Conservation (phyloP, 306 rosid genomes). For the Trifolium fragiferum region DNA sequence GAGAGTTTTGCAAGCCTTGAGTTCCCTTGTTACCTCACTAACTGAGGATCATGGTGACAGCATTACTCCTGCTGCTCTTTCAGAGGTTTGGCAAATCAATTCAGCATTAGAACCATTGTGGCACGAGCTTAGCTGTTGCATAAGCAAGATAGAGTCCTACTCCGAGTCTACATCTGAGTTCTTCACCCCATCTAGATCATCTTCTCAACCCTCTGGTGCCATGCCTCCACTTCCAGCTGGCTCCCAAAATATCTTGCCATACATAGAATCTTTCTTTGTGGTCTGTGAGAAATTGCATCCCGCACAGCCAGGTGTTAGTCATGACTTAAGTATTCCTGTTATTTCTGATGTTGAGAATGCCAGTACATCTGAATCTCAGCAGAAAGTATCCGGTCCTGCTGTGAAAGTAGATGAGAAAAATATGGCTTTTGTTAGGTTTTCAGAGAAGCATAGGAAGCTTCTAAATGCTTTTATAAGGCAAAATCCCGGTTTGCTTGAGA, state of each 20-base stretch:
- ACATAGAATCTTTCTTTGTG: slow-evolving; percentile 97
- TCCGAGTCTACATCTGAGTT: slow-evolving; percentile 75
- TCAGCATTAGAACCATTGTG: slow-evolving; percentile 93
- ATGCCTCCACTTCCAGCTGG: slow-evolving; percentile 94
- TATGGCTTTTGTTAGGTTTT: slow-evolving; percentile 77
- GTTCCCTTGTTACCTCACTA: slow-evolving; percentile 76
- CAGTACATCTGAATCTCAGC: slow-evolving; percentile 64
- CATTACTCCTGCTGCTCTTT: slow-evolving; percentile 58
- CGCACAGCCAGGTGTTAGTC: slow-evolving; percentile 69
- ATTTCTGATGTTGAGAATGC: slow-evolving; percentile 78
- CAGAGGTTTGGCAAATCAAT: slow-evolving; percentile 85
- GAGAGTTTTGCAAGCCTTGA: slow-evolving; percentile 96
- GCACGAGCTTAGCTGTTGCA: slow-evolving; percentile 93
- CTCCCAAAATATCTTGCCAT: slow-evolving; percentile 94
- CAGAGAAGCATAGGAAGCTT: slow-evolving; percentile 95
- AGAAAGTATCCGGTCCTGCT: slow-evolving; percentile 61
- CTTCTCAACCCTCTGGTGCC: slow-evolving; percentile 76
- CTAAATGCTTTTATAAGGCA: slow-evolving; percentile 96
- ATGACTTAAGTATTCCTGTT: slow-evolving; percentile 61
- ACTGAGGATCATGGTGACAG: slow-evolving; percentile 63
- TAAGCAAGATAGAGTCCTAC: slow-evolving; percentile 90
- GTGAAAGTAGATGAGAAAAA: slow-evolving; percentile 85
- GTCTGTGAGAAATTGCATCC: slow-evolving; percentile 98
- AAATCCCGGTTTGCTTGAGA: slow-evolving; percentile 97
- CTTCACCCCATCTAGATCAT: slow-evolving; percentile 55